Base-by-base conservation (phyloP, 352 stramenopile species). In the Phytopythium mirpurense region DNA sequence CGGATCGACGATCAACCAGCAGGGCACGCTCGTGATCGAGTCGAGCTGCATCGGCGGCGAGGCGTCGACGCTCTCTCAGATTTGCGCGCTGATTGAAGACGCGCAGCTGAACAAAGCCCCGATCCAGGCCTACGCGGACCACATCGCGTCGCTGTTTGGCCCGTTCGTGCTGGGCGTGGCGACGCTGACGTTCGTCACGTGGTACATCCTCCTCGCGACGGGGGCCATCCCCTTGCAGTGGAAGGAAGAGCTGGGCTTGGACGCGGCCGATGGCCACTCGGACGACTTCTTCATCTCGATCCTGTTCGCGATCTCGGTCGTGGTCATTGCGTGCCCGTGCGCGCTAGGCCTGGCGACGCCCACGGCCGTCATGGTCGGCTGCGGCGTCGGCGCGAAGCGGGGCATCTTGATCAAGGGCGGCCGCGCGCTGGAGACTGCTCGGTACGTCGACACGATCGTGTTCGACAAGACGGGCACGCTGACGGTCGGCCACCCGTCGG, bases 401-500 rank as follows among this genome's bases (percentile, higher is more conserved):
- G 78, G 94, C 2, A 91, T 98, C 45, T 62, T 96, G 9, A 87
- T 98, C 54, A 94, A 93, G 58, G 91, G 91, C 1, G 86, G 86
- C 1, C 69, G 74, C 12, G 80, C 83, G 8, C 68, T 96, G 1
- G 86, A 96, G 56, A 83, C 88, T 3, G 78, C 84, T 15, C 78
- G 78, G 4, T 87, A 96, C 57, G 85, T 96, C 2, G 82, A 88
- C 29, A 86, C 81, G 23, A 86, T 92, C 29, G 91, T 95, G 27
- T 98, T 98, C 62, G 92, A 98, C 62, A 98, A 98, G 68, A 98
- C 91, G 3, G 91, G 91, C 1, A 98, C 92, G 10, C 63, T 98
- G 3, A 98, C 92, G 2, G 68, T 84, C 18, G 86, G 84, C 35
- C 78, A 86, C 24, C 81, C 83, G n/a, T 86, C 72, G 2, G 79